Evolutionary conservation across 352 stramenopile genomes (phyloP), one percentile per base, ranked within the genome.

Genomic region (Phytophthora litchii): DNA sequence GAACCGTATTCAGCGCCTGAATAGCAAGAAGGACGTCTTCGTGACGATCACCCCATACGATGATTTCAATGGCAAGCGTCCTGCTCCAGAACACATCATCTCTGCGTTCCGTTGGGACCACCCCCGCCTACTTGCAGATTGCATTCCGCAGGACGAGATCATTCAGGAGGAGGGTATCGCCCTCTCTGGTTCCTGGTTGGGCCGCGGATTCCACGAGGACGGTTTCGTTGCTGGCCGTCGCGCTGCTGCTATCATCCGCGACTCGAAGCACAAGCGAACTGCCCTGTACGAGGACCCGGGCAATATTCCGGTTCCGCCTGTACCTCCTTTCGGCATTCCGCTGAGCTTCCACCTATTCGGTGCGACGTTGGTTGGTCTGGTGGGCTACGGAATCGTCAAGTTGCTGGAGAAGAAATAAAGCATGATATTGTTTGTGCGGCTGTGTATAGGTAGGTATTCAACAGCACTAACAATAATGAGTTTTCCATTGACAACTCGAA

Each of bases 1-100:
- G 80, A 93, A 95, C 72, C 83, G 86, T 52, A 93, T 95, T 59
- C 86, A 95, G 70, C 79, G 82, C 52, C 75, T 95, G 40, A 88
- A 90, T 67, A 89, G 72, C 67, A 90, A 88, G 68, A 89, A 93
- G 64, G 72, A 92, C 54, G 80, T 94, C 25, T 94, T 94, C 38
- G 86, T 94, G 48, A 94, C 86, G 40, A 94, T 94, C 74, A 93
- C 83, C 55, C 74, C 74, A 27, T 75, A 89, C 57, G 82, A 34
- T 13, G 29, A 91, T 48, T 93, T 89, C 51, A 69, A 69, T 34
- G 86, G 80, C 41, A 74, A 79, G 47, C 80, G 72, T 63, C 86
- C 86, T 16, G 66, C 49, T 21, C 35, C 78, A 25, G 68, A 79
- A 16, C 44, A 76, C 16, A 83, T 67, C 10, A 86, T 94, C 67